Percentiles rank a stretch among this genome's conserved stretches.
Conservation (phyloP, 352 stramenopile species). For the Globisporangium solare region DNA sequence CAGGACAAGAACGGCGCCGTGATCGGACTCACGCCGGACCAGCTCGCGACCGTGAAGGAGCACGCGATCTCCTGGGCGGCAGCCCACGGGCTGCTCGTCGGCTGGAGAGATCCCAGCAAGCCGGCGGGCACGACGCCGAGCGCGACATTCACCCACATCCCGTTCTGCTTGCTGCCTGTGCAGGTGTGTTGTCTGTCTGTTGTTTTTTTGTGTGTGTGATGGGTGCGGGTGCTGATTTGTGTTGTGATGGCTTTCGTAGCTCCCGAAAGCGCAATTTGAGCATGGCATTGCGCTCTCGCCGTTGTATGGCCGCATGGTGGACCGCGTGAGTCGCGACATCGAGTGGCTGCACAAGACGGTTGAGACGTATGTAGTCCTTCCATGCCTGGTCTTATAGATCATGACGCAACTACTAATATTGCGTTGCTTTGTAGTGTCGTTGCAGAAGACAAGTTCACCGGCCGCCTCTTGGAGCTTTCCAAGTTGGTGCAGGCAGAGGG, state of each 20-base stretch:
- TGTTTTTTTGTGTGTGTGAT: not conserved
- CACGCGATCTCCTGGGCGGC: conserved; percentile 71
- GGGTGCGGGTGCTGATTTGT: not conserved
- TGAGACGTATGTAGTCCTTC: conserved; percentile 23
- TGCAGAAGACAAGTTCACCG: conserved; percentile 86
- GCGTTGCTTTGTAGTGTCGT: conserved; percentile 35
- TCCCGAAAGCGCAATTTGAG: conserved; percentile 56
- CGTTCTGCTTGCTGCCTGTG: conserved; percentile 67
- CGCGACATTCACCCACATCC: conserved; percentile 69
- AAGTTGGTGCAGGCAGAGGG: conserved; percentile 60
- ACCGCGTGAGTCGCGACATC: conserved; percentile 77
- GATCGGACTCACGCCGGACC: conserved; percentile 31
- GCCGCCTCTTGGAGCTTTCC: conserved; percentile 72
- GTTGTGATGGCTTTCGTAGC: conserved; percentile 11
- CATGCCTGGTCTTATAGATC: too few species aligned
- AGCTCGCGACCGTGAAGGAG: conserved; percentile 56
- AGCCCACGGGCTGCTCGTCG: conserved; percentile 68
- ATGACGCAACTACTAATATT: not conserved
- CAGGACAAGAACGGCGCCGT: conserved; percentile 24
- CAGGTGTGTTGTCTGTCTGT: conserved; percentile 17
- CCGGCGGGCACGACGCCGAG: conserved; percentile 17
- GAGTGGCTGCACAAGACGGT: conserved; percentile 73
- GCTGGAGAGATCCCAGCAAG: conserved; percentile 31
- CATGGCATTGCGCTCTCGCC: conserved; percentile 62
- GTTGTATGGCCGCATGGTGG: conserved; percentile 70